Percentiles rank a stretch among this genome's conserved stretches.
Conservation (phyloP, 257 asterid species). For the Fraxinus pennsylvanica region DNA sequence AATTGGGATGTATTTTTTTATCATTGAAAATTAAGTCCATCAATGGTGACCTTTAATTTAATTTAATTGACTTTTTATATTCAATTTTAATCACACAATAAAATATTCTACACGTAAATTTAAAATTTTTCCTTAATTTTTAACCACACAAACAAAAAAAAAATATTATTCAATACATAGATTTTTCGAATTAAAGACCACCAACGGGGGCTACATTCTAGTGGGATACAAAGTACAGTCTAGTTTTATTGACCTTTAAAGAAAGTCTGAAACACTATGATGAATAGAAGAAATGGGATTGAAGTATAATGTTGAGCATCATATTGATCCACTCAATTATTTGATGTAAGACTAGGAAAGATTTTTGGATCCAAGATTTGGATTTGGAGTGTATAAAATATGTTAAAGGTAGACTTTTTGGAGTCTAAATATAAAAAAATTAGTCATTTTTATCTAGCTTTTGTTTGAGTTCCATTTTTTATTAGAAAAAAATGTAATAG, state of each 20-base stretch:
- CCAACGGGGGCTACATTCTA: background rate
- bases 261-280: background rate
- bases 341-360: background rate
- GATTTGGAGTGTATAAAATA: background rate
- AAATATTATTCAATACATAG: too few relatives aligned
- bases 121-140: too few relatives aligned
- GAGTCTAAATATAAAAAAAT: too few relatives aligned
- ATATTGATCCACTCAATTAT: background rate
- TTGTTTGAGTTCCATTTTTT: too few relatives aligned
- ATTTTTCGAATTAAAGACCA: too few relatives aligned
- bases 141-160: too few relatives aligned
- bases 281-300: background rate
- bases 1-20: background rate
- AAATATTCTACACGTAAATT: too few relatives aligned
- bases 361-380: background rate
- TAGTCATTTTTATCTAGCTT: too few relatives aligned
- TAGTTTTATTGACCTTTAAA: background rate
- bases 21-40: background rate
- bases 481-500: too few relatives aligned
- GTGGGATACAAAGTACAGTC: background rate
- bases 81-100: too few relatives aligned
- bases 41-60: too few relatives aligned
- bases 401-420: background rate
- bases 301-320: background rate
- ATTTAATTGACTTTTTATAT: too few relatives aligned